These are phyloP conservation scores for Mycosarcoma maydis DNA, from an alignment of 1,284 basidiomycete genomes.

Conservation along the genomic window DNA sequence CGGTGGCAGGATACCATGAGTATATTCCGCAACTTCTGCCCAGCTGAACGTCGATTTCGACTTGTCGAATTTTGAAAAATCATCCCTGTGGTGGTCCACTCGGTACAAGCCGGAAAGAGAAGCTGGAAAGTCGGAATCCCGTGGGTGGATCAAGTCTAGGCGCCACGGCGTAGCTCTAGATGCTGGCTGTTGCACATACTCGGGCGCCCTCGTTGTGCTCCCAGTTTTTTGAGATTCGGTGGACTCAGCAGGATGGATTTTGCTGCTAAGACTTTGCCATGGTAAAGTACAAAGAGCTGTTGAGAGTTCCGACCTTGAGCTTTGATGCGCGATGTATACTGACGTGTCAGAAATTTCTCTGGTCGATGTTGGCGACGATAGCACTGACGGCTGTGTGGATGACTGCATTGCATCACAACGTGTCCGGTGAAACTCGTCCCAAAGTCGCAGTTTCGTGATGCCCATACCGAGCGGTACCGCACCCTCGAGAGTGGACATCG, in stretches of 20 bases:
- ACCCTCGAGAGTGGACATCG: conserved; percentile 39
- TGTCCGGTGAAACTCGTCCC: conserved; percentile 31
- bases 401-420: conserved; percentile 9
- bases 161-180: no score
- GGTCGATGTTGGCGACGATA: background rate
- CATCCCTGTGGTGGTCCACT: background rate
- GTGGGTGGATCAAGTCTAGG: no score
- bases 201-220: no score
- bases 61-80: background rate
- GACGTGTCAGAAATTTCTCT: no score
- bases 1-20: conserved; percentile 16
- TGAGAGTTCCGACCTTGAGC: no score
- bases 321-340: no score
- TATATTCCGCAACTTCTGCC: background rate
- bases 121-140: background rate
- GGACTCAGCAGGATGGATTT: no score
- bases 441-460: conserved; percentile 39
- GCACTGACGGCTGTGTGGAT: background rate
- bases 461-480: conserved; percentile 36
- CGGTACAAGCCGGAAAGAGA: conserved; percentile 3
- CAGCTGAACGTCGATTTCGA: background rate
- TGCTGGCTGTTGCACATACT: background rate
- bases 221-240: no score
- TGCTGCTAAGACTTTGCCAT: no score
- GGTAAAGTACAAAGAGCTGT: no score